Evolutionary conservation across 139 green algal genomes (phyloP), one percentile per base, ranked within the genome.

Genomic region (Haematococcus sp.): DNA sequence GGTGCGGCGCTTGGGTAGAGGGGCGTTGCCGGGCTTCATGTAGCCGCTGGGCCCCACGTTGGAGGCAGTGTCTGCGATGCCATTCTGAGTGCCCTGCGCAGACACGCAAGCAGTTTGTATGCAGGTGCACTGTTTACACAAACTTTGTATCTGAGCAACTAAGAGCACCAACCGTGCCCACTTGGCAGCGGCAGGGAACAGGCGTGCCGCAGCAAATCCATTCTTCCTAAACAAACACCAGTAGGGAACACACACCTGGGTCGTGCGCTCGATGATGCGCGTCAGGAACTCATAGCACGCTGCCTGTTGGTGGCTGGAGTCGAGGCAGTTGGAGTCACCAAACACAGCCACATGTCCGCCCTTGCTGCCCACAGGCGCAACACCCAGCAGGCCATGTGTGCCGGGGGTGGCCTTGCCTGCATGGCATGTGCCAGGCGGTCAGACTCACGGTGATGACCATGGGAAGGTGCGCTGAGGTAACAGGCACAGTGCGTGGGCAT

Each of bases 281-380:
- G 64, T 7, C 20, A 94, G 74, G 69, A 96, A 73, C 23, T 76
- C 82, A 43, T 84, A 89, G 82, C 91, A 96, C 73, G 84, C 70
- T 43, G 66, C 58, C 9, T 54, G 65, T 61, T 82, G 72, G 77
- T 97, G 91, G 67, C 82, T 91, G 73, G 83, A 92, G 87, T 99
- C 95, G 25, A 99, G 77, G 87, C 95, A 99, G 81, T 95, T 96
- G 59, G 82, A 91, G 82, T 99, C 95, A 15, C 91, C 88, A 56
- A 92, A 94, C 2, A 94, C 83, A 1, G 76, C 87, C 28, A 98
- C 76, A 33, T 79, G 64, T 4, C 94, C 94, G 27, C 75, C 54
- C 2, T 64, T 25, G 31, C 25, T 22, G n/a, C 5, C 59, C 5
- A 35, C 15, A 9, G 44, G 51, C 58, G 44, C 33, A 2, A 80